Conservation (phyloP, 1,139 yeast species). For the Candida mesenterica region DNA sequence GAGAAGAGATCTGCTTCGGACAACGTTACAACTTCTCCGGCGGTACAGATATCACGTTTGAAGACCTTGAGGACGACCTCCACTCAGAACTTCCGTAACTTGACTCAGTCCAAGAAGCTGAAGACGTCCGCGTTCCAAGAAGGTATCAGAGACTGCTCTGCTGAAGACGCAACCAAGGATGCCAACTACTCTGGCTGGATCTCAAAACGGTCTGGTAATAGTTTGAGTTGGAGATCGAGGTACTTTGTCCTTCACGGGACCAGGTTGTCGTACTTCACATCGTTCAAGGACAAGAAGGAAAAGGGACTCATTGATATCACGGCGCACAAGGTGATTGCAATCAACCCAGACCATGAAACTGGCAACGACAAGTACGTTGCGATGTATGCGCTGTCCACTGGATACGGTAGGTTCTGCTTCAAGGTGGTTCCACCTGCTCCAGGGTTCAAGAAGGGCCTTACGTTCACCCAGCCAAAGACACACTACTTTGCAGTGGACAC, state of each 20-base stretch:
- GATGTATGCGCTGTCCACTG: constrained; percentile 87
- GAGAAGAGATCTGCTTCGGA: constrained; percentile 38
- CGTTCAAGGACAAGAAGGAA: constrained; percentile 78
- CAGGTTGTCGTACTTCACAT: constrained; percentile 80
- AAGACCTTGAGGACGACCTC: constrained; percentile 45
- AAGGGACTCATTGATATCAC: constrained; percentile 94
- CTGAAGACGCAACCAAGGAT: constrained; percentile 72
- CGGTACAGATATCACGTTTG: constrained; percentile 26
- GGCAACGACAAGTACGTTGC: constrained; percentile 78
- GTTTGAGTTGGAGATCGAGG: constrained; percentile 89
- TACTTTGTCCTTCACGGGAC: constrained; percentile 92
- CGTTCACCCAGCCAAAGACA: constrained; percentile 93
- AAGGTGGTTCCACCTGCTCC: constrained; percentile 97
- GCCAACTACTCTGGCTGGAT: constrained; percentile 92
- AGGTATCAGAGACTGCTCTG: constrained; percentile 76
- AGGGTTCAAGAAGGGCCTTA: constrained; percentile 90
- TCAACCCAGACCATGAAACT: constrained; percentile 50
- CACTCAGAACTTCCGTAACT: constrained; percentile 43
- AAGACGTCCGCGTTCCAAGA: constrained; percentile 91
- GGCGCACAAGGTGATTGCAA: constrained; percentile 81
- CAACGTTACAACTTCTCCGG: constrained; percentile 10
- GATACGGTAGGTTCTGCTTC: constrained; percentile 89
- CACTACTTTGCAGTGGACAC: constrained; percentile 96
- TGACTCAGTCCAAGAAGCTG: constrained; percentile 51
- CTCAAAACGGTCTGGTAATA: constrained; percentile 81